phyloP scores from a whole-genome alignment of 352 stramenopile species.

The Aphanomyces euteiches region DNA sequence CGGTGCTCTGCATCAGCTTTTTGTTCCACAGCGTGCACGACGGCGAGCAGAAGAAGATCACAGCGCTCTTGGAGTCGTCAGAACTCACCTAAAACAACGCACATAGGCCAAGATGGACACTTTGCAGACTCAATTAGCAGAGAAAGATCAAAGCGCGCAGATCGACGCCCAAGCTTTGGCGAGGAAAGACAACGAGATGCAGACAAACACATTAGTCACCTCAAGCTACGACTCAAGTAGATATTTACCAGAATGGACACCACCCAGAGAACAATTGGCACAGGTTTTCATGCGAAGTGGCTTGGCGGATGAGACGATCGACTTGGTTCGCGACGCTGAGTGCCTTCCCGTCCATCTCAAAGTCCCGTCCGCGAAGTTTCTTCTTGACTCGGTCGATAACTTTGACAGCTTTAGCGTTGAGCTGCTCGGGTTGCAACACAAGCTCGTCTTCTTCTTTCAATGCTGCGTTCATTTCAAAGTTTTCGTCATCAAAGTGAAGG shows the following conservation, averaged over 20 bases:
- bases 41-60: conserved; percentile 27
- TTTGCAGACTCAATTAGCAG: conserved; percentile 30
- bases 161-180: conserved; percentile 33
- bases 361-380: conserved; percentile 98
- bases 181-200: conserved; percentile 38
- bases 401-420: conserved; percentile 90
- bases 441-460: conserved; percentile 12
- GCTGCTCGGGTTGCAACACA: conserved; percentile 39
- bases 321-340: conserved; percentile 92
- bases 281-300: conserved; percentile 98
- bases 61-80: conserved; percentile 1
- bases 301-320: conserved; percentile 97
- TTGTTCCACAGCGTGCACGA: conserved; percentile 80
- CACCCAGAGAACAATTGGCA: conserved; percentile 99
- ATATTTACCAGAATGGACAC: conserved; percentile 87
- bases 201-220: conserved; percentile 16
- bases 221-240: not conserved
- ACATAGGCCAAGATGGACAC: conserved; percentile 30
- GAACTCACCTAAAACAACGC: too few species aligned
- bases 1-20: conserved; percentile 77
- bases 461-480: conserved; percentile 5
- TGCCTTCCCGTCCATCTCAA: conserved; percentile 83
- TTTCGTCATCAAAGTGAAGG: conserved; percentile 1
- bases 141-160: conserved; percentile 37
- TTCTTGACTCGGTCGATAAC: conserved; percentile 98